These are phyloP conservation scores for Fusarium brevicatenulatum DNA, from an alignment of 2,329 filamentous ascomycete species.

Conservation along the genomic window DNA sequence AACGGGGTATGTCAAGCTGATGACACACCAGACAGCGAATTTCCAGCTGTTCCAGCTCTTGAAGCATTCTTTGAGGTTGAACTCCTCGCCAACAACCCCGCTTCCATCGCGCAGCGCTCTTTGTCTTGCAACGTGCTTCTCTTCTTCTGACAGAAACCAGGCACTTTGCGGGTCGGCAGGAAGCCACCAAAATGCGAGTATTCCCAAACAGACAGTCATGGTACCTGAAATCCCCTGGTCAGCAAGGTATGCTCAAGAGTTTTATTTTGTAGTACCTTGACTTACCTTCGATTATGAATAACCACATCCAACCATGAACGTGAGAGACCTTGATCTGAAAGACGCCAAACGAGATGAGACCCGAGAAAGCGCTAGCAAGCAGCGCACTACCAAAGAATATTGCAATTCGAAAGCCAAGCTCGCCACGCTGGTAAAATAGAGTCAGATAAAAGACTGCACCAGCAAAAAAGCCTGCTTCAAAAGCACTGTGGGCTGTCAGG, in stretches of 20 bases:
- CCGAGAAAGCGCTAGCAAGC: slow-evolving; percentile 73
- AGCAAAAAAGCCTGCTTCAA: not conserved
- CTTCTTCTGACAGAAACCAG: not conserved
- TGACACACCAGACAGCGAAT: not conserved
- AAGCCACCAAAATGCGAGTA: slow-evolving; percentile 4
- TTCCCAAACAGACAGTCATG: not conserved
- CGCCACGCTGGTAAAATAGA: not conserved
- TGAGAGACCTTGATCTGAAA: slow-evolving; percentile 49
- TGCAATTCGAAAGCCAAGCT: slow-evolving; percentile 53
- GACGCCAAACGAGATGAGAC: slow-evolving; percentile 68
- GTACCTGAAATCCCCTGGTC: not conserved
- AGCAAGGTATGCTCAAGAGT: not conserved
- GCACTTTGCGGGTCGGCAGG: not conserved
- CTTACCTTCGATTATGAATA: slow-evolving; percentile 1
- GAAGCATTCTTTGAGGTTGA: not conserved
- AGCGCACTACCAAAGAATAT: slow-evolving; percentile 68
- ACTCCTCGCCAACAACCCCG: not conserved
- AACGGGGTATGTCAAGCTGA: slow-evolving; percentile 1
- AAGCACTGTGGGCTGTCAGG: not conserved
- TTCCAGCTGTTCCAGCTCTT: not conserved
- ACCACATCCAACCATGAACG: slow-evolving; percentile 3
- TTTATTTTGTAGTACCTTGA: fast-evolving
- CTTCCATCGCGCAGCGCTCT: not conserved
- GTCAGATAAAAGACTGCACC: slow-evolving; percentile 5
- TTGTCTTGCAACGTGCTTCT: not conserved